Conservation (phyloP, 2,329 filamentous ascomycete genomes). For the Aspergillus thermomutatus region DNA sequence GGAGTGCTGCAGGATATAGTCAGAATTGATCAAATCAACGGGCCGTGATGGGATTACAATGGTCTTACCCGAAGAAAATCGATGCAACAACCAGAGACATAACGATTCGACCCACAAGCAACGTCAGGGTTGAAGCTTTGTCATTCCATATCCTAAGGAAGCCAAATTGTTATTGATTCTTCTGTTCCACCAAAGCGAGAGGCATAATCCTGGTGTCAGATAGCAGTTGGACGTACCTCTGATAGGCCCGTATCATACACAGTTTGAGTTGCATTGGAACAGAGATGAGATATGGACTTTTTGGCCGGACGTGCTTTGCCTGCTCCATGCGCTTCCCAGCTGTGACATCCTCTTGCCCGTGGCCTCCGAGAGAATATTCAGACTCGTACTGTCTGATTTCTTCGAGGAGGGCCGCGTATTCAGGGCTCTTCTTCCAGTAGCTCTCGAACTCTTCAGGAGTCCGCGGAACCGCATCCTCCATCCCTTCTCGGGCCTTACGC, state of each 20-base stretch:
- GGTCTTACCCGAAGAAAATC: conserved; percentile 31
- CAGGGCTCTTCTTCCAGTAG: conserved; percentile 43
- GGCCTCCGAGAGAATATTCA: conserved; percentile 27
- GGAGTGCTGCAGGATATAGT: conserved; percentile 64
- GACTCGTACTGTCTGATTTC: conserved; percentile 34
- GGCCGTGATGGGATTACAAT: background rate
- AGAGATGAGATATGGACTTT: conserved; percentile 71
- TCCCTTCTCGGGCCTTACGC: conserved; percentile 54
- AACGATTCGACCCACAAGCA: conserved; percentile 63
- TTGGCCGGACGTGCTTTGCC: conserved; percentile 36
- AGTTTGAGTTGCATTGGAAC: conserved; percentile 72
- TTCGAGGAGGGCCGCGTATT: conserved; percentile 28
- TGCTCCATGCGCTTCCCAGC: conserved; percentile 30
- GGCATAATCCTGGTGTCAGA: conserved; percentile 7
- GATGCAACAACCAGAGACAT: conserved; percentile 76
- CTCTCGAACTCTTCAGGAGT: conserved; percentile 65
- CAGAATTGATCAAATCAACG: background rate
- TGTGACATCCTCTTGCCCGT: no score
- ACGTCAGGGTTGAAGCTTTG: conserved; percentile 67
- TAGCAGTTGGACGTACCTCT: conserved; percentile 44
- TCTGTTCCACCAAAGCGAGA: background rate
- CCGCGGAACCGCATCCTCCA: conserved; percentile 60
- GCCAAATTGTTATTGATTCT: no score
- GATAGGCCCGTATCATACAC: conserved; percentile 78
- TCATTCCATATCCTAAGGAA: conserved; percentile 63